A percentile compares a stretch with the other conserved stretches of the same genome.
phyloP scores from a whole-genome alignment of 192 early-diverging fungal species.

The Coemansia sp. region DNA sequence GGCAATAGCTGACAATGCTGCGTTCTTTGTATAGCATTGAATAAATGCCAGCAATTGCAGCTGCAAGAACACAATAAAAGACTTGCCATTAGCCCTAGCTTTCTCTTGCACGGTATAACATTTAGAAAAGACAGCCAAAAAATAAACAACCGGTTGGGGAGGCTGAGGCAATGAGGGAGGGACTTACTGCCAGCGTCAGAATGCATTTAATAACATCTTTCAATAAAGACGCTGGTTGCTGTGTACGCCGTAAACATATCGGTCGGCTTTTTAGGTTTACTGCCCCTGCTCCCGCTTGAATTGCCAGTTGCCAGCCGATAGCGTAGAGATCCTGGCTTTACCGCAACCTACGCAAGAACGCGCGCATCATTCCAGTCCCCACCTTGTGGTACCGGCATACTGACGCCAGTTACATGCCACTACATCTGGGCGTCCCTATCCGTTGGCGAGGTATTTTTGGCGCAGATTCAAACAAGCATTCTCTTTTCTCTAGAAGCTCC shows the following conservation, averaged over 20 bases:
- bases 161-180: conserved; percentile 16
- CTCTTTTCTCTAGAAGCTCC: conserved; percentile 8
- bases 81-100: background rate
- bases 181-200: conserved; percentile 23
- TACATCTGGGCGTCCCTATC: conserved; percentile 3
- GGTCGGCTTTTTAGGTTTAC: conserved; percentile 9
- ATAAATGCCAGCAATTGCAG: conserved; percentile 4
- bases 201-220: conserved; percentile 22
- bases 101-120: background rate
- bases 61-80: background rate
- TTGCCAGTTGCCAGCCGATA: background rate
- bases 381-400: background rate
- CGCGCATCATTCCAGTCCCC: conserved; percentile 6
- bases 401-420: background rate
- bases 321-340: background rate
- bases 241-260: conserved; percentile 11
- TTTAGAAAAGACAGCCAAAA: background rate
- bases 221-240: background rate
- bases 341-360: background rate
- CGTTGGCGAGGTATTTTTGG: conserved; percentile 3
- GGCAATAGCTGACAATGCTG: background rate
- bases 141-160: conserved; percentile 6
- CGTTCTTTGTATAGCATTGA: conserved; percentile 2
- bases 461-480: conserved; percentile 22
- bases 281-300: conserved; percentile 11